Conservation (phyloP, 495 filamentous ascomycete genomes). For the Choiromyces venosus region DNA sequence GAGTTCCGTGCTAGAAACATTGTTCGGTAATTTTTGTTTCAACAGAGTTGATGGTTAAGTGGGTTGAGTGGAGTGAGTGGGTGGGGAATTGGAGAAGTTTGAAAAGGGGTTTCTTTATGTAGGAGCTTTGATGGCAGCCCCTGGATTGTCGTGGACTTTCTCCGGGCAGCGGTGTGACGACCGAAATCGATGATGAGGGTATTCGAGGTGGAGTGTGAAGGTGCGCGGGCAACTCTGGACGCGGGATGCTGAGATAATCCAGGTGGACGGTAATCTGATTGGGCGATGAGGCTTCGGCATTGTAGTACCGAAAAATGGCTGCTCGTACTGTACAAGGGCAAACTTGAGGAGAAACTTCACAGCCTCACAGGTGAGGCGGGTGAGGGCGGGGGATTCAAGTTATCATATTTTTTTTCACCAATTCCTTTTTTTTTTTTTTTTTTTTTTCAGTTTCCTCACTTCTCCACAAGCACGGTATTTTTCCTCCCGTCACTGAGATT, state of each 20-base stretch:
- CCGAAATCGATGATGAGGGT: slow-evolving; percentile 15
- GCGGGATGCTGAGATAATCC: slow-evolving; percentile 31
- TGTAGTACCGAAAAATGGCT: background rate
- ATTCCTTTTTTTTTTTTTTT: background rate
- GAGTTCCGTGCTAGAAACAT: slow-evolving; percentile 33
- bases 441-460: background rate
- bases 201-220: slow-evolving; percentile 4
- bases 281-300: background rate
- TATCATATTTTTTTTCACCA: background rate
- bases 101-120: slow-evolving; percentile 2
- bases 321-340: background rate
- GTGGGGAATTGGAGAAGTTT: background rate
- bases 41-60: background rate
- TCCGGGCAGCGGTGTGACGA: slow-evolving; percentile 3
- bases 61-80: background rate
- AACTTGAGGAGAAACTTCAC: background rate
- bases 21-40: slow-evolving; percentile 2
- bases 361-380: no score
- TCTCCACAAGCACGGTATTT: background rate
- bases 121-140: slow-evolving; percentile 16
- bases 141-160: slow-evolving; percentile 7
- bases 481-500: background rate
- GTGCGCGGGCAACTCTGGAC: slow-evolving; percentile 3
- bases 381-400: background rate
- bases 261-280: slow-evolving; percentile 15